Evolutionary conservation across 2,329 filamentous ascomycete genomes (phyloP), one percentile per base, ranked within the genome.

Genomic region (Arthrinium phaeospermum): DNA sequence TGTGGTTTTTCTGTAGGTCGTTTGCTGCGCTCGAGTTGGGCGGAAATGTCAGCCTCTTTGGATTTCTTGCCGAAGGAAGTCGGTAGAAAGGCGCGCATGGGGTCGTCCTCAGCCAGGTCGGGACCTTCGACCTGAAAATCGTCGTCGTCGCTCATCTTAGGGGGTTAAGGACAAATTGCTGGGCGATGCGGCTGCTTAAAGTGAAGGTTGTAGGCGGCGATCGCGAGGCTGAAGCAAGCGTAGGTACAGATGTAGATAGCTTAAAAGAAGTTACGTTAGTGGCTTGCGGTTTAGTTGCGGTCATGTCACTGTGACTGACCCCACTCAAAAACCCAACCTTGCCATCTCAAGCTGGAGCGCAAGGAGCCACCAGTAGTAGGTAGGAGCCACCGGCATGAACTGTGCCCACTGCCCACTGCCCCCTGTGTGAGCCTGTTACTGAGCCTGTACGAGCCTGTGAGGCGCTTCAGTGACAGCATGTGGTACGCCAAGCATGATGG

Each of bases 51-150:
- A 77, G 93, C 86, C 75, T 91, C 90, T 77, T 90, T 91, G 49
- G 91, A 88, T 80, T 93, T 92, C 81, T 96, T 97, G 70, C 96
- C 96, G 80, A 98, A 98, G 0, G 94, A 90, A 2, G 91, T 87
- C 0, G 96, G 95, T 73, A 98, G 84, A 79, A 95, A 97, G 69
- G 90, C 88, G 79, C 91, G 89, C 86, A 96, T 89, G 53, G 91
- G 91, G 75, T 94, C 92, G 79, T 94, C 90, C 27, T 84, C 85
- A 46, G 87, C 86, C 73, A 91, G 78, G 46, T 86, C 85, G 24
- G 88, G 86, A 34, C 79, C 83, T 76, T 91, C 89, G 57, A 92
- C 83, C 74, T 89, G 85, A 77, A 86, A 85, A 67, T 91, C 89
- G 70, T 90, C 89, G 76, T 88, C 88, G 82, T 90, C 88, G 78